phyloP scores from a whole-genome alignment of 2,329 filamentous ascomycete genomes.

The Ascomycota sp. region DNA sequence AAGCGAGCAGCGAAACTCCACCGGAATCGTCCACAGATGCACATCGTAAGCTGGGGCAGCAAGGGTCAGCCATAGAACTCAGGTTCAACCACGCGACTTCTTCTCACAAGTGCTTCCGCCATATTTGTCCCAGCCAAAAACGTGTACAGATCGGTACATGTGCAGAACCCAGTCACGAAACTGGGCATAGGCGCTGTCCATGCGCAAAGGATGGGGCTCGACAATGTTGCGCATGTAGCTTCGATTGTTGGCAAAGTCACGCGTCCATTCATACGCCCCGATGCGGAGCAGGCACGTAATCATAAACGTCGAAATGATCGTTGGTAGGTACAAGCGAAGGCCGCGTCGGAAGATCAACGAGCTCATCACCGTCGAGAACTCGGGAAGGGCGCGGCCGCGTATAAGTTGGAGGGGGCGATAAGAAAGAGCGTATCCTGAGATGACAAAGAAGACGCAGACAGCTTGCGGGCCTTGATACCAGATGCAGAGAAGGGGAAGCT shows the following conservation, averaged over 20 bases:
- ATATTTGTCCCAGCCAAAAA: conserved; percentile 28
- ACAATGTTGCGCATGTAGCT: conserved; percentile 25
- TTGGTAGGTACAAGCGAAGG: conserved; percentile 30
- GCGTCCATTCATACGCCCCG: conserved; percentile 26
- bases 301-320: conserved; percentile 27
- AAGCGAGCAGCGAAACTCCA: conserved; percentile 38
- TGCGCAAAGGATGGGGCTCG: conserved; percentile 23
- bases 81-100: too few species aligned
- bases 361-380: conserved; percentile 23
- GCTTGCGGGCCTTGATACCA: conserved; percentile 34
- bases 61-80: conserved; percentile 8
- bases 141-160: conserved; percentile 28
- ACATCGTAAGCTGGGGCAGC: conserved; percentile 24
- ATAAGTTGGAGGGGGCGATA: conserved; percentile 29
- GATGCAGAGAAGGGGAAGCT: conserved; percentile 32
- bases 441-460: conserved; percentile 41
- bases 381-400: conserved; percentile 15
- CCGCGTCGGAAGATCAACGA: conserved; percentile 30
- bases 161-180: conserved; percentile 23
- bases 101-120: conserved; percentile 24
- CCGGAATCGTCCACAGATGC: conserved; percentile 42
- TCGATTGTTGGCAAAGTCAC: conserved; percentile 22
- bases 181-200: conserved; percentile 18
- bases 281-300: conserved; percentile 22
- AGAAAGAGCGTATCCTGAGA: conserved; percentile 39